Base-by-base conservation (phyloP, 202 grass and related monocot genomes). In the Panicum virgatum region DNA sequence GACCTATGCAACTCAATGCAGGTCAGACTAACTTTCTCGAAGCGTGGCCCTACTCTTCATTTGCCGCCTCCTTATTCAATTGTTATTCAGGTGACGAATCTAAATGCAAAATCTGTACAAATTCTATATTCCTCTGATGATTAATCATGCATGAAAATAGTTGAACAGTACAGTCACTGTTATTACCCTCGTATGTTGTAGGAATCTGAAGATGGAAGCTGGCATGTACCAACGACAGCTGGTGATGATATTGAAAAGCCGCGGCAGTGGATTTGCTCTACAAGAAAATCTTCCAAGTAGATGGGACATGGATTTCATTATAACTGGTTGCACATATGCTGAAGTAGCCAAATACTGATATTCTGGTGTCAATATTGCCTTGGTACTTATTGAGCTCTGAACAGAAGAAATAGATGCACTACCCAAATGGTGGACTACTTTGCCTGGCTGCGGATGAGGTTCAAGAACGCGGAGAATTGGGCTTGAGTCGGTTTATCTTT, bases 211-310 rank as follows among this genome's bases (percentile, higher is more conserved):
- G 73, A 72, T 19, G 92, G 96, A 75, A 90, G 64, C 45, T 95
- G 96, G 96, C 96, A 98, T 73, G 86, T 98, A 82, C 96, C 96
- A 12, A 95, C 92, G 51, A 88, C 83, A 67, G 88, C 48, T 12
- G 96, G 92, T n/a, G 96, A 98, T 80, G 88, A 95, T 71, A 84
- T 98, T 27, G 92, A 95, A 87, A 90, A 52, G 46, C 84, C 96
- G 47, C 88, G 95, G 22, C 79, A 94, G 77, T 98, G 96, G 92
- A 75, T 98, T 60, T 98, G 95, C 80, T 65, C 86, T 52, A 88
- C 66, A 16, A 85, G 95, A 80, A 67, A 86, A 78, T 70, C 26
- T 73, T 34, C 11, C 0, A 44, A 43, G 34, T 67, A 56, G 46
- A 67, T 66, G 46, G 13, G 42, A 60, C 13, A 25, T 22, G 5